Conservation (phyloP, 345 rosid genomes). For the Streptanthus diversifolius region DNA sequence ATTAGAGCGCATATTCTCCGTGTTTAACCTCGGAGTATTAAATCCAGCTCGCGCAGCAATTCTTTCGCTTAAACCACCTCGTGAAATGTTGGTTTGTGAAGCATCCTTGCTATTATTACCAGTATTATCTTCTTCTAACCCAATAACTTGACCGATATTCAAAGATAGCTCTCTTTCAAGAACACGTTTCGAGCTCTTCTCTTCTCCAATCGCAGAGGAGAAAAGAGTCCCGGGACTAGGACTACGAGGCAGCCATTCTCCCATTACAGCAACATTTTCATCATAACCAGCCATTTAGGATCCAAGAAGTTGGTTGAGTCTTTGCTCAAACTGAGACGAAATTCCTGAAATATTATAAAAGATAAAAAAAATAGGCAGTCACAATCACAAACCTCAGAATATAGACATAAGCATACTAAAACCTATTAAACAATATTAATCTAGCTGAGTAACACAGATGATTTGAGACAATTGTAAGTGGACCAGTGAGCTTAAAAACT, state of each 20-base stretch:
- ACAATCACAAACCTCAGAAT: conserved; percentile 5
- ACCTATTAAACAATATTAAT: neutral
- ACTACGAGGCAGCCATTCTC: conserved; percentile 80
- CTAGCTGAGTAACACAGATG: neutral
- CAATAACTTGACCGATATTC: conserved; percentile 25
- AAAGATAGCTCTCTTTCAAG: conserved; percentile 39
- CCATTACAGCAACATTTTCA: conserved; percentile 66
- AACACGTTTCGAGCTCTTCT: conserved; percentile 42
- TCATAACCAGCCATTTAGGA: conserved; percentile 62
- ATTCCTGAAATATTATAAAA: conserved; percentile 5
- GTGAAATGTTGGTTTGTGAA: conserved; percentile 23
- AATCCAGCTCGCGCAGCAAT: conserved; percentile 87
- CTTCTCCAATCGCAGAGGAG: conserved; percentile 44
- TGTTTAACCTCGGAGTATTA: conserved; percentile 71
- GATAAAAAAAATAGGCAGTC: neutral
- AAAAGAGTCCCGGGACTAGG: conserved; percentile 60
- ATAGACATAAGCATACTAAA: neutral
- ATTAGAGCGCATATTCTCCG: conserved; percentile 59
- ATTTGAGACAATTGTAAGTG: conserved; percentile 14
- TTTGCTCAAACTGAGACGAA: neutral
- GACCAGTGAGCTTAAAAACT: neutral
- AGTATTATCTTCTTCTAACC: neutral
- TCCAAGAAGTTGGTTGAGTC: conserved; percentile 15
- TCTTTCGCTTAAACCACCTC: conserved; percentile 73
- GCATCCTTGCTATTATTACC: conserved; percentile 32